Evolutionary conservation across 352 stramenopile species (phyloP).

Genomic region (Globisporangium echinulatum): DNA sequence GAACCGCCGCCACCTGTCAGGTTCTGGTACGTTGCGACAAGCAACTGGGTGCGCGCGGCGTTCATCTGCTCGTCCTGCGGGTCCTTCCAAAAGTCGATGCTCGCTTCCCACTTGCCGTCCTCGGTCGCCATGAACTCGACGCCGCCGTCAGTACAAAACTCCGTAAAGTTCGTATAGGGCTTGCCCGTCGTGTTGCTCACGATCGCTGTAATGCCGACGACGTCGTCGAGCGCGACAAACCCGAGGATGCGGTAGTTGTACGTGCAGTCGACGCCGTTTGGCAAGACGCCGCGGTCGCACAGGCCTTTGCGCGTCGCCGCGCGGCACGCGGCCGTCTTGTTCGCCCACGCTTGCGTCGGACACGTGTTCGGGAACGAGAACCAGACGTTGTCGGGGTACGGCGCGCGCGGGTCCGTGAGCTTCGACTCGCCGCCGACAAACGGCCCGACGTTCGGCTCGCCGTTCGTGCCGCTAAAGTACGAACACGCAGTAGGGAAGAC

Average conservation of each 20-base stretch:
- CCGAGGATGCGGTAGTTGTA: conserved; percentile 60
- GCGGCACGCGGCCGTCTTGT: conserved; percentile 44
- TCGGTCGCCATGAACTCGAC: conserved; percentile 50
- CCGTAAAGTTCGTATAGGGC: conserved; percentile 47
- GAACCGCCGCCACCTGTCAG: conserved; percentile 24
- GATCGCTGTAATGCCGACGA: conserved; percentile 70
- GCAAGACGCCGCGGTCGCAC: conserved; percentile 46
- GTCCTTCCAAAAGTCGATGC: conserved; percentile 64
- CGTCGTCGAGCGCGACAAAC: conserved; percentile 63
- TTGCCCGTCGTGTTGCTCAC: conserved; percentile 40
- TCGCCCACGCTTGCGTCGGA: conserved; percentile 39
- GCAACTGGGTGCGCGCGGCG: conserved; percentile 30
- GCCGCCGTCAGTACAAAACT: conserved; percentile 57
- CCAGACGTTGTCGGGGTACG: conserved; percentile 50
- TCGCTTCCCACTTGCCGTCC: conserved; percentile 37
- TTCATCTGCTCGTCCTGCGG: conserved; percentile 56
- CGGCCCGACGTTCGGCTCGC: conserved; percentile 51
- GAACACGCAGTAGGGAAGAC: conserved; percentile 46
- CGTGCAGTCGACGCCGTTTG: conserved; percentile 53
- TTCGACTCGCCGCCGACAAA: conserved; percentile 49
- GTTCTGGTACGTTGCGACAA: conserved; percentile 55
- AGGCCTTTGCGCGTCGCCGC: conserved; percentile 35
- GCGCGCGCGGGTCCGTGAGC: conserved; percentile 25
- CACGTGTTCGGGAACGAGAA: conserved; percentile 73
- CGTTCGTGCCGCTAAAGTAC: conserved; percentile 62